Base-by-base conservation (phyloP, 306 rosid genomes). In the Gastrolobium villosum region DNA sequence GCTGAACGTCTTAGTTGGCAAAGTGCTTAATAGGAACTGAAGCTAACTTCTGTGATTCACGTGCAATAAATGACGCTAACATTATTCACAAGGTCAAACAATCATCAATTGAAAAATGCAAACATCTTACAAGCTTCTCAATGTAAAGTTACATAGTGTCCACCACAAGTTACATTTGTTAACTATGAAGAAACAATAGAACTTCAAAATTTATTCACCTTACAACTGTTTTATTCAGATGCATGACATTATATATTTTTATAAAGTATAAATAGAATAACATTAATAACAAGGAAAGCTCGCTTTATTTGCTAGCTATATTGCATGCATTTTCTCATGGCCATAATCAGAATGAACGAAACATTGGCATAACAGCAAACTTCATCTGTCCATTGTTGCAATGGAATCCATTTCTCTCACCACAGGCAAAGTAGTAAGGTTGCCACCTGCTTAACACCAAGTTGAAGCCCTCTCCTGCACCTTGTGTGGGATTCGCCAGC, bases 371-470 rank as follows among this genome's bases (percentile, higher is more conserved):
- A 6, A 87, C 81, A 45, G 71, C 54, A 63, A 93, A 91, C 82
- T 88, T 93, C 97, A 91, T 93, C 26, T 15, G 79, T 0, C 98
- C 98, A 35, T 50, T 4, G 3, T 69, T 87, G 86, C 98, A 93
- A 69, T 93, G 92, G 11, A 78, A 26, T 1, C 93, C 95, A 49
- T 84, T 60, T 72, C 78, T 62, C 76, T 89, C 90, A 2, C 91
- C 95, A 3, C 95, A 89, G 0, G 88, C 90, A 15, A 93, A 91
- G 81, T 72, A 93, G 80, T 87, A 65, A 57, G 97, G 90, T 71
- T 82, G 74, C 93, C 88, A 84, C 1, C 6, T 84, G 5, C 86
- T 80, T 5, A 93, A 78, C 78, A 68, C 75, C 14, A 86, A 91
- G 80, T 85, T 56, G 48, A 90, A 90, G 1, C 97, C 98, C 0